These are phyloP conservation scores for Graphiopsis chlorocephala DNA, from an alignment of 2,329 filamentous ascomycete genomes.

Conservation along the genomic window DNA sequence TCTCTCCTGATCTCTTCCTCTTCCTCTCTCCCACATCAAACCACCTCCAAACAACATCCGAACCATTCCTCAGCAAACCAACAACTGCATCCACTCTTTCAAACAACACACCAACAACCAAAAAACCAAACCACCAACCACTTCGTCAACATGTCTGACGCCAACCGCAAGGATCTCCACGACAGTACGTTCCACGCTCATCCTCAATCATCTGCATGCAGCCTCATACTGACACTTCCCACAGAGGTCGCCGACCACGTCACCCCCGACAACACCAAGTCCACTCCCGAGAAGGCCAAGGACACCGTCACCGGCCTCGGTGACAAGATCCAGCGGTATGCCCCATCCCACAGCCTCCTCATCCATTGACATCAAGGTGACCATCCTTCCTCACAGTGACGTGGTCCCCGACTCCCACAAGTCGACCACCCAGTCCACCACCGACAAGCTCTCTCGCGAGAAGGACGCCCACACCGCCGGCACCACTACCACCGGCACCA, in stretches of 20 bases:
- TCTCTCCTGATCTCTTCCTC: conserved; percentile 8
- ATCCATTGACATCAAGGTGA: conserved; percentile 24
- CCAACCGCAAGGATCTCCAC: conserved; percentile 59
- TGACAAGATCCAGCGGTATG: conserved; percentile 55
- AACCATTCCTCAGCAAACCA: conserved; percentile 7
- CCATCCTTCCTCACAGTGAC: conserved; percentile 34
- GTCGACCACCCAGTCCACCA: conserved; percentile 51
- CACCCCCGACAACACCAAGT: conserved; percentile 60
- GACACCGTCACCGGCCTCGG: conserved; percentile 55
- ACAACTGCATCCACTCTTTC: conserved; percentile 12
- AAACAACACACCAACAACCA: conserved; percentile 21
- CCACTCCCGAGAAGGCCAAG: conserved; percentile 57
- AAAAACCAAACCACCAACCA: conserved; percentile 27
- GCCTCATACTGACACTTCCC: conserved; percentile 22
- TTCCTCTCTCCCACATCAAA: conserved; percentile 9
- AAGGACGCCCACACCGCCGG: conserved; percentile 38
- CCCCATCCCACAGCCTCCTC: neutral
- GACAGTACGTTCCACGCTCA: conserved; percentile 39
- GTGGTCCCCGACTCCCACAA: conserved; percentile 54
- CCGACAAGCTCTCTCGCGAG: conserved; percentile 49
- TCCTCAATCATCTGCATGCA: neutral
- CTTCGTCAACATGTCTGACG: conserved; percentile 57
- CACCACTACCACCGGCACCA: conserved; percentile 4
- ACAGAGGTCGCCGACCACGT: conserved; percentile 56
- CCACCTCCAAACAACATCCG: conserved; percentile 4